phyloP scores from a whole-genome alignment of 345 rosid species.

The Microcos paniculata region DNA sequence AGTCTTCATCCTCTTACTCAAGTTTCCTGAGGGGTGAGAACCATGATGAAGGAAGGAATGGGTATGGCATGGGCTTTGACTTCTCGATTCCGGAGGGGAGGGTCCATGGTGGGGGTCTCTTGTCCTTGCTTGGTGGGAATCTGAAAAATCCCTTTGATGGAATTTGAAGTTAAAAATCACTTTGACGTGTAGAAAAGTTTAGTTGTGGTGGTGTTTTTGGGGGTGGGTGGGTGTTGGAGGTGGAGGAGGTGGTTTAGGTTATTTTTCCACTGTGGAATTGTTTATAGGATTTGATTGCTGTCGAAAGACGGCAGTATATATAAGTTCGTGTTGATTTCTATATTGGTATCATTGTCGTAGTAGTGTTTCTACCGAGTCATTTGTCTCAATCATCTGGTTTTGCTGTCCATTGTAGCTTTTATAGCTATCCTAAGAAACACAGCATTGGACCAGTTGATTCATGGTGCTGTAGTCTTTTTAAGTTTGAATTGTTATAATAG shows the following conservation, averaged over 20 bases:
- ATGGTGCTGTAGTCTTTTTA: neutral
- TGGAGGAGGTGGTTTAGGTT: neutral
- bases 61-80: slow-evolving; percentile 34
- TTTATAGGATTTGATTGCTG: slow-evolving; percentile 25
- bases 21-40: slow-evolving; percentile 37
- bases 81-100: slow-evolving; percentile 85
- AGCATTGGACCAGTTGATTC: neutral
- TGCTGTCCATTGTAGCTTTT: neutral
- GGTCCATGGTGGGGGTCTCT: slow-evolving; percentile 92
- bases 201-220: too few relatives aligned
- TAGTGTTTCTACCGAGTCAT: neutral
- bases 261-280: slow-evolving; percentile 22
- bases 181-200: slow-evolving; percentile 6
- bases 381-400: neutral
- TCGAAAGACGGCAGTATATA: neutral
- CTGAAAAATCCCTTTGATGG: slow-evolving; percentile 59
- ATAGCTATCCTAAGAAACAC: neutral
- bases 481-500: neutral
- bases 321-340: slow-evolving; percentile 2
- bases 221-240: too few relatives aligned
- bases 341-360: neutral
- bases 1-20: slow-evolving; percentile 48
- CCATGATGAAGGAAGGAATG: slow-evolving; percentile 34
- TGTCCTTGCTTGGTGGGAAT: slow-evolving; percentile 81
- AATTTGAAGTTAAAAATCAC: slow-evolving; percentile 30